These are phyloP conservation scores for Epichloe typhina DNA, from an alignment of 2,329 filamentous ascomycete genomes.

Conservation along the genomic window DNA sequence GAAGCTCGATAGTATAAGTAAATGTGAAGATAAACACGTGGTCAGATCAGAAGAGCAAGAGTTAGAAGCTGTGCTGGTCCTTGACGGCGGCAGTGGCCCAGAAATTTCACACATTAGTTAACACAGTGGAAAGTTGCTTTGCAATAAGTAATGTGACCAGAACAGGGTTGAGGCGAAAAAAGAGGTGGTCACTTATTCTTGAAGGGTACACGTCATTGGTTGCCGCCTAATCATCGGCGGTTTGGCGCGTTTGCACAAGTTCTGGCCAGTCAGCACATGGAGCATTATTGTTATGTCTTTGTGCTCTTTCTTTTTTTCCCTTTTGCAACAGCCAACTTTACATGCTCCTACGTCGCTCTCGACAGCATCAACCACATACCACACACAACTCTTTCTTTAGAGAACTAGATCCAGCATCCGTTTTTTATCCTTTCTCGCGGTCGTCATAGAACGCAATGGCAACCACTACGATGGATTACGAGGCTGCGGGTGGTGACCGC, in stretches of 20 bases:
- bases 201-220: background rate
- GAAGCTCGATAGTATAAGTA: too few species aligned
- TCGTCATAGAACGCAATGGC: slow-evolving; percentile 31
- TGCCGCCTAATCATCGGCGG: slow-evolving; percentile 7
- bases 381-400: background rate
- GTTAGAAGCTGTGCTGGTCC: too few species aligned
- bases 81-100: too few species aligned
- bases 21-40: too few species aligned
- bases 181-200: background rate
- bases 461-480: slow-evolving; percentile 57
- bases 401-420: background rate
- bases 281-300: background rate
- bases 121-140: too few species aligned
- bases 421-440: slow-evolving; percentile 5
- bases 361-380: background rate
- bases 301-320: slow-evolving; percentile 4
- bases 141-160: background rate
- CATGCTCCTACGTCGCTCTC: slow-evolving; percentile 1
- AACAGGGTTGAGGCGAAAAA: background rate
- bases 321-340: slow-evolving; percentile 1
- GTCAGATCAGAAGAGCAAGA: too few species aligned
- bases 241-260: background rate
- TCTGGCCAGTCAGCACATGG: background rate
- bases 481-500: slow-evolving; percentile 52
- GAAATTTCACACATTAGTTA: too few species aligned